phyloP scores from a whole-genome alignment of 2,329 filamentous ascomycete genomes.

The Aspergillus sp. region DNA sequence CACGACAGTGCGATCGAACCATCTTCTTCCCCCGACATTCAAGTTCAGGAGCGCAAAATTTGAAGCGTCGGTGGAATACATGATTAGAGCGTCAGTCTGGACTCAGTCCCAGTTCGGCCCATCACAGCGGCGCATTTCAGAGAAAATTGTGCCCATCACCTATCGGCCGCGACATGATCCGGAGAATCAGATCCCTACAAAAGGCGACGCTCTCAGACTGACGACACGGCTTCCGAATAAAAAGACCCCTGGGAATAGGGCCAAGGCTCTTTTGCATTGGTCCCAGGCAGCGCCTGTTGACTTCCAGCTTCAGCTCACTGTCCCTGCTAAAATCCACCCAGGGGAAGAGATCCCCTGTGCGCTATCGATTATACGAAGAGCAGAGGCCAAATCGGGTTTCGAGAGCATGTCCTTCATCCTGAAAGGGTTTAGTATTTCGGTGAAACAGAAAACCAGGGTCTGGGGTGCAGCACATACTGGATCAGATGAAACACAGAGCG shows the following conservation, averaged over 20 bases:
- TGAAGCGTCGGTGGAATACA: background rate
- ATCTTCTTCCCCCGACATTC: background rate
- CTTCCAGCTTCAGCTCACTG: background rate
- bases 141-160: background rate
- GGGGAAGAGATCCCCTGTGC: background rate
- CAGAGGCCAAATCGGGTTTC: background rate
- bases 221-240: background rate
- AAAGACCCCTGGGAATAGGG: background rate
- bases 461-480: background rate
- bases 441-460: background rate
- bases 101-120: background rate
- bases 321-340: background rate
- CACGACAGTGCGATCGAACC: background rate
- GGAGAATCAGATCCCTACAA: background rate
- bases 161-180: background rate
- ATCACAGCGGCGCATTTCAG: background rate
- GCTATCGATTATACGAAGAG: background rate
- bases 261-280: background rate
- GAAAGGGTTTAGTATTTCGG: background rate
- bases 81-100: background rate
- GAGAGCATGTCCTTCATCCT: background rate
- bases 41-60: background rate
- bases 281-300: background rate
- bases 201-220: background rate
- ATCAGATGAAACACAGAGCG: background rate